Percentiles rank a stretch among this genome's conserved stretches.
These are phyloP conservation scores for Sorghum bicolor DNA, from an alignment of 176 grass and related monocot species.

Conservation along the genomic window DNA sequence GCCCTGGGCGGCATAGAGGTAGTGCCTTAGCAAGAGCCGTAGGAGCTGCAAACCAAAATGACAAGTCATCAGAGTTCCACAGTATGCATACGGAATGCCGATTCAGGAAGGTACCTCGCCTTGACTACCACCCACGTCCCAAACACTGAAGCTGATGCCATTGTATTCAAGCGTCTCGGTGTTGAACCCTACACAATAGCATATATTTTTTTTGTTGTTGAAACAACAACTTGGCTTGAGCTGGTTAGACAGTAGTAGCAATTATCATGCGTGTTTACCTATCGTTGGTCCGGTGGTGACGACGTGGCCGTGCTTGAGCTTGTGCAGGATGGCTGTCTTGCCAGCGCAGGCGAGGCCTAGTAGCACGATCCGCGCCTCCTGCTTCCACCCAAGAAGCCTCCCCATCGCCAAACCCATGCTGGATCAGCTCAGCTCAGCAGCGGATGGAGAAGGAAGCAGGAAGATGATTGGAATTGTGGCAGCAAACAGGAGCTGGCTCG, in stretches of 20 bases:
- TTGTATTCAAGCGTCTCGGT: background rate
- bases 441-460: background rate
- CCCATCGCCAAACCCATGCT: background rate
- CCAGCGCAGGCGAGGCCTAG: background rate
- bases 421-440: background rate
- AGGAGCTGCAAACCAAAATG: background rate
- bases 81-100: background rate
- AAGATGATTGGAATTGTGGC: background rate
- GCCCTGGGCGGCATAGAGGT: background rate
- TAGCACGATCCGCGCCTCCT: background rate
- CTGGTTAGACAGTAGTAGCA: background rate
- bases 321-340: background rate
- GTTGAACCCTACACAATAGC: background rate
- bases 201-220: background rate
- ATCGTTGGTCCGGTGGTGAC: background rate
- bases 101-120: background rate
- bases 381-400: background rate
- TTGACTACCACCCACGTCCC: background rate
- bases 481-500: background rate
- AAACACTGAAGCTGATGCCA: background rate
- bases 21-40: background rate
- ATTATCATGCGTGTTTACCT: background rate
- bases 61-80: background rate
- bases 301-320: background rate
- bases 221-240: background rate